phyloP scores from a whole-genome alignment of 805 yeast species.

The Deakozyma indianensis region DNA sequence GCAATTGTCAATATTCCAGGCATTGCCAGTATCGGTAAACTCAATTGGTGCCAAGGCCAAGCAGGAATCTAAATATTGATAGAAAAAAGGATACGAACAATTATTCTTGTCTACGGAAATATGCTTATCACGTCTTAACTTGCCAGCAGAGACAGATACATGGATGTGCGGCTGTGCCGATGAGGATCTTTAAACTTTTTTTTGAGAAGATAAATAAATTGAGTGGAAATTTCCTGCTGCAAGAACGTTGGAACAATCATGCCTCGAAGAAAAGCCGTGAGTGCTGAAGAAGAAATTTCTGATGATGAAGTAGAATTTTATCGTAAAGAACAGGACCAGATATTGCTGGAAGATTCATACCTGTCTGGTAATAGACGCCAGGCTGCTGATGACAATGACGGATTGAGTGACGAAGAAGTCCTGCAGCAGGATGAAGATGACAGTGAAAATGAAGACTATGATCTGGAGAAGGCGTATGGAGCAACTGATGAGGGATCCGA shows the following conservation, averaged over 20 bases:
- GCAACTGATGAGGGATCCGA: background rate
- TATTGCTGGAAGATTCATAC: background rate
- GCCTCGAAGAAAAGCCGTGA: background rate
- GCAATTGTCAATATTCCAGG: too few relatives aligned
- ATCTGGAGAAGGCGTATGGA: background rate
- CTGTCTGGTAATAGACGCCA: background rate
- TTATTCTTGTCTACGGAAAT: too few relatives aligned
- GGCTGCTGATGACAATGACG: background rate
- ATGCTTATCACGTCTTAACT: too few relatives aligned
- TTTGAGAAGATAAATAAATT: too few relatives aligned
- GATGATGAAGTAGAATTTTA: background rate
- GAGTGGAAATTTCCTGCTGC: background rate
- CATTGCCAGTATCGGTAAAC: too few relatives aligned
- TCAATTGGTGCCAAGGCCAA: too few relatives aligned
- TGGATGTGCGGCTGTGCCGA: too few relatives aligned
- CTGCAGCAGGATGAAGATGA: background rate
- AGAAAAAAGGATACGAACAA: too few relatives aligned
- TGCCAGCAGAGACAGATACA: too few relatives aligned
- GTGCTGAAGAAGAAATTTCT: background rate
- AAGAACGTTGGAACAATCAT: background rate
- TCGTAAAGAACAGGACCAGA: background rate
- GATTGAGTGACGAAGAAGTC: background rate
- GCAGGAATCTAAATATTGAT: too few relatives aligned
- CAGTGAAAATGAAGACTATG: background rate
- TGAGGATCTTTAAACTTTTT: too few relatives aligned